A percentile compares a stretch with the other conserved stretches of the same genome.
Conservation (phyloP, 805 yeast genomes). For the Saccharomycopsis microspora region DNA sequence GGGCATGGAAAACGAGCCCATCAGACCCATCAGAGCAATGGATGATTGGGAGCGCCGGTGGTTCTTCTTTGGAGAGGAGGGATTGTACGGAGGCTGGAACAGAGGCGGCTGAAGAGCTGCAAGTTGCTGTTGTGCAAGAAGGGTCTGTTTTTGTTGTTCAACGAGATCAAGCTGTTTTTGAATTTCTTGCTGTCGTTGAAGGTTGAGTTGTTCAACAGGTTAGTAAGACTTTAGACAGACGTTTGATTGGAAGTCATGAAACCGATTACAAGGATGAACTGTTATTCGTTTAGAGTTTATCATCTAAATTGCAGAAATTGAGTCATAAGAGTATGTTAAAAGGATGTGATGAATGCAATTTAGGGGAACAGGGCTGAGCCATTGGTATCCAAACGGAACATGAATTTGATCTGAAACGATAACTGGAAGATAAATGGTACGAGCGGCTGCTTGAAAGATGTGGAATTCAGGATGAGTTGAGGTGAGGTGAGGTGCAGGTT, state of each 20-base stretch:
- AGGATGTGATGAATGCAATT: no score
- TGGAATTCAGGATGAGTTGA: no score
- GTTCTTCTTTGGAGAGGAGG: conserved; percentile 21
- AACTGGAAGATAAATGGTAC: no score
- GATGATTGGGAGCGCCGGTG: conserved; percentile 41
- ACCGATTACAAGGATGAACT: no score
- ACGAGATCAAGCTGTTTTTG: conserved; percentile 89
- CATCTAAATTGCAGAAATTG: background rate
- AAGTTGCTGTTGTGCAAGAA: conserved; percentile 48
- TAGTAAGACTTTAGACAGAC: background rate
- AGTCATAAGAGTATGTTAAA: background rate
- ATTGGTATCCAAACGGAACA: no score
- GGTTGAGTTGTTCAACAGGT: conserved; percentile 61
- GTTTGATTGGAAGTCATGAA: background rate
- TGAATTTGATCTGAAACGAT: no score
- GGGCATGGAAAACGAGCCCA: conserved; percentile 23
- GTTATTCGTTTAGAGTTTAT: background rate
- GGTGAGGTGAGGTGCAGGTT: no score
- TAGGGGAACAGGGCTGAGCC: no score
- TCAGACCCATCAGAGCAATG: conserved; percentile 25
- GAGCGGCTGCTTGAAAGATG: no score
- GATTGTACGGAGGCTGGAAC: conserved; percentile 18
- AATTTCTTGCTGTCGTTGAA: conserved; percentile 34
- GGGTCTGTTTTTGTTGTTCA: conserved; percentile 86
- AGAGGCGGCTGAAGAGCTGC: conserved; percentile 18